Base-by-base conservation (phyloP, 306 rosid species). In the Lathyrus tuberosus region DNA sequence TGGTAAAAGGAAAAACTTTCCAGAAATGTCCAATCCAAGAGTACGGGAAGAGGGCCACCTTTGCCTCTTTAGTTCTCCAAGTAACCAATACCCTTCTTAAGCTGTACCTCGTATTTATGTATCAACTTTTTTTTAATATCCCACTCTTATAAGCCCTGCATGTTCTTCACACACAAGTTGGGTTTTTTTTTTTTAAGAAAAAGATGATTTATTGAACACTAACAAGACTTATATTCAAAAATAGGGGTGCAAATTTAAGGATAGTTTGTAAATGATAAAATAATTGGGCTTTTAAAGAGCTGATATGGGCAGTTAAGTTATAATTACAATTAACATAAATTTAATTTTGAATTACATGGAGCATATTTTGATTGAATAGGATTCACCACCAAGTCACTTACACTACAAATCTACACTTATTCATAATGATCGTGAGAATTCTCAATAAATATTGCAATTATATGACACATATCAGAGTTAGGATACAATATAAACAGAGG, bases 31-130 rank as follows among this genome's bases (percentile, higher is more conserved):
- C 82, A 86, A 88, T 88, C 97, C 97, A 91, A 88, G 97, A 86
- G 97, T 91, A 88, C 96, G 91, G 97, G 96, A 88, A 84, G 89
- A 84, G 88, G 92, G 86, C 92, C 90, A 84, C 85, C 90, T 84
- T 84, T 85, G 76, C 91, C 86, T 80, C 87, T 86, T 84, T 84
- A 71, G 96, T 81, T 79, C 85, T 63, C 74, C 77, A 43, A 74
- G 67, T 77, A 76, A 67, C 89, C 86, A 86, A 82, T 87, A 74
- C 68, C 85, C 69, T 84, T 79, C 81, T 66, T 51, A 43, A 17
- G 59, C 66, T 69, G 79, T 82, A 75, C 96, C 91, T 90, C 94
- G 86, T 86, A 84, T 90, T 84, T 82, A 71, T 81, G 20, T 38
- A 37, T 38, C n/a, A 62, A 62, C 78, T 71, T 57, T 22, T 12